phyloP scores from a whole-genome alignment of 495 filamentous ascomycete genomes.

The Penicillium crystallinum region DNA sequence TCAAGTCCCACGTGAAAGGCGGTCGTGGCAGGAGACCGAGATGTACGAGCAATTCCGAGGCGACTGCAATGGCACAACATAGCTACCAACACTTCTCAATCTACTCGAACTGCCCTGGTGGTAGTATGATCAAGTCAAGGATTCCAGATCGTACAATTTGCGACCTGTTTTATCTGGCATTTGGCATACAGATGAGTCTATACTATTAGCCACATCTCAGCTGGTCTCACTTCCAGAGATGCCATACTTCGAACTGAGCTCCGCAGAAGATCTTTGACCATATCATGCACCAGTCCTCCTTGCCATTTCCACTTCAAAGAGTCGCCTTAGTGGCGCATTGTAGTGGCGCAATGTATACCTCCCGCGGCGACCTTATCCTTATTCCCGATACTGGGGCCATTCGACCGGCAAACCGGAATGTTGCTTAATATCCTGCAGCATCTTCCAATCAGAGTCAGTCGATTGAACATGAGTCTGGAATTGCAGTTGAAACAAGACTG shows the following conservation, averaged over 20 bases:
- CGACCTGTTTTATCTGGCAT: neutral
- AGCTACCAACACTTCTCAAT: neutral
- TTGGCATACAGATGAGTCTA: too few species aligned
- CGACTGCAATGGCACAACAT: neutral
- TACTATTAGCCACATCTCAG: too few species aligned
- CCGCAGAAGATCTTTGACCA: too few species aligned
- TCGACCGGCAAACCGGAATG: neutral
- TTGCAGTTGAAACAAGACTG: neutral
- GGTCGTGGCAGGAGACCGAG: too few species aligned
- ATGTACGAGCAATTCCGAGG: neutral
- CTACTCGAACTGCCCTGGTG: neutral
- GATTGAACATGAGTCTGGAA: neutral
- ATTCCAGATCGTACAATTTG: neutral
- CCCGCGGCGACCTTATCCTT: neutral
- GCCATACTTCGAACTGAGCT: too few species aligned
- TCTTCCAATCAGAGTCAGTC: neutral
- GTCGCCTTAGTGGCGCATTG: neutral
- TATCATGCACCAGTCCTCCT: too few species aligned
- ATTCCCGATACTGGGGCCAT: neutral
- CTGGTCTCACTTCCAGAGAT: too few species aligned
- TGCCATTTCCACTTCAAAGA: too few species aligned
- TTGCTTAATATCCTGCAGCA: neutral
- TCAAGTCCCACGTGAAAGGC: neutral
- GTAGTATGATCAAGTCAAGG: neutral
- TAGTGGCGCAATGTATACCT: neutral